These are phyloP conservation scores for Fraxinus pennsylvanica DNA, from an alignment of 257 asterid genomes.

Conservation along the genomic window DNA sequence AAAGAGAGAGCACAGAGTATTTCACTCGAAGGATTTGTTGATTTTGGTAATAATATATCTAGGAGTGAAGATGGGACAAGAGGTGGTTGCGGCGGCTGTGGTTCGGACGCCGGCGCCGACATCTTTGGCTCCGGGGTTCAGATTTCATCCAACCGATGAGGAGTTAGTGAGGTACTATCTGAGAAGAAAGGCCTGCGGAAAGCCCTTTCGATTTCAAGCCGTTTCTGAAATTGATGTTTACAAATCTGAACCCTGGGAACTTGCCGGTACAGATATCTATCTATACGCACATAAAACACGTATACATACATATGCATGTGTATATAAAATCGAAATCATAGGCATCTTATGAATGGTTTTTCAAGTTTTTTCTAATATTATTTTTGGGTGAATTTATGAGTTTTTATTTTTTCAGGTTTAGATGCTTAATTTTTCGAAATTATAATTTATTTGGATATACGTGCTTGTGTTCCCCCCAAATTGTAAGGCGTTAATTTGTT, in stretches of 20 bases:
- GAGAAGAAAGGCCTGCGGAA: constrained; percentile 38
- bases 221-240: constrained; percentile 50
- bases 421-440: neutral
- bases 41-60: neutral
- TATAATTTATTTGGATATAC: neutral
- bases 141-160: constrained; percentile 55
- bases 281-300: constrained; percentile 13
- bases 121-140: constrained; percentile 47
- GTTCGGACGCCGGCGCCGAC: constrained; percentile 31
- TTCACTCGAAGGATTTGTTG: neutral
- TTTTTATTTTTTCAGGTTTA: neutral
- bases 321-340: neutral
- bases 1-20: neutral
- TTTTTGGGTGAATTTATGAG: neutral
- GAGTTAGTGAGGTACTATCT: constrained; percentile 50
- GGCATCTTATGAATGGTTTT: neutral
- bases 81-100: constrained; percentile 37
- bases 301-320: neutral
- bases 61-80: constrained; percentile 52
- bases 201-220: constrained; percentile 37
- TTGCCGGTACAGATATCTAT: constrained; percentile 36
- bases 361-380: neutral
- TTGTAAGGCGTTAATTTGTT: neutral
- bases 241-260: constrained; percentile 60
- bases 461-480: neutral